A percentile compares a stretch with the other conserved stretches of the same genome.
Conservation (phyloP, 306 rosid species). For the Oxytropis ochrocephala region DNA sequence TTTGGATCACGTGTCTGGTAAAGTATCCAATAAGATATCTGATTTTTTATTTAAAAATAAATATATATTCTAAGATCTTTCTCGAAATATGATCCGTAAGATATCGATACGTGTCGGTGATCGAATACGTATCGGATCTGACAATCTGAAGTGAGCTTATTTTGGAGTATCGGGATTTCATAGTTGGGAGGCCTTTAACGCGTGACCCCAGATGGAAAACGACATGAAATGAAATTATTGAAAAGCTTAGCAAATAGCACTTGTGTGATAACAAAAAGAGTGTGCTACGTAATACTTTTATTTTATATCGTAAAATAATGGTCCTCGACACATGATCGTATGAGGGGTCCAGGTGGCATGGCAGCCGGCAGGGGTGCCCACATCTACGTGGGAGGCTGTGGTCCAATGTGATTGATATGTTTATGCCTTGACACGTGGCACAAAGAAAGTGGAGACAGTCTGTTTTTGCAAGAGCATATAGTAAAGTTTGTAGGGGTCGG, state of each 20-base stretch:
- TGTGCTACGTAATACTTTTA: neutral
- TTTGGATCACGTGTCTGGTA: no score
- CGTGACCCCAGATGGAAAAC: conserved; percentile 39
- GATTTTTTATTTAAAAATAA: no score
- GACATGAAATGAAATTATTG: conserved; percentile 63
- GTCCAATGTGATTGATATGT: conserved; percentile 37
- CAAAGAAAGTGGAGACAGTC: conserved; percentile 37
- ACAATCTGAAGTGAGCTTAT: no score
- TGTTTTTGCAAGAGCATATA: conserved; percentile 28
- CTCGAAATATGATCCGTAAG: no score
- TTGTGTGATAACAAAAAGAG: conserved; percentile 19
- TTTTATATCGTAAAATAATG: conserved; percentile 14
- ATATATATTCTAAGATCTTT: no score
- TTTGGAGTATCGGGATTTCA: no score
- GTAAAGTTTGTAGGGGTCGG: neutral
- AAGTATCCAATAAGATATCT: no score
- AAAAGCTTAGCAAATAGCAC: conserved; percentile 21
- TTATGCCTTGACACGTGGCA: conserved; percentile 29
- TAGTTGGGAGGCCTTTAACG: conserved; percentile 29
- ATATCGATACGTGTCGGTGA: no score
- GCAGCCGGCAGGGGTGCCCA: conserved; percentile 51
- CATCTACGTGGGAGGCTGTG: conserved; percentile 61
- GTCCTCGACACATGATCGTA: conserved; percentile 33
- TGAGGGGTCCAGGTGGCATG: conserved; percentile 39
- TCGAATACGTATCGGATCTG: no score